Conservation (phyloP, 164 flowering plant species). For the Aristolochia fimbriata region DNA sequence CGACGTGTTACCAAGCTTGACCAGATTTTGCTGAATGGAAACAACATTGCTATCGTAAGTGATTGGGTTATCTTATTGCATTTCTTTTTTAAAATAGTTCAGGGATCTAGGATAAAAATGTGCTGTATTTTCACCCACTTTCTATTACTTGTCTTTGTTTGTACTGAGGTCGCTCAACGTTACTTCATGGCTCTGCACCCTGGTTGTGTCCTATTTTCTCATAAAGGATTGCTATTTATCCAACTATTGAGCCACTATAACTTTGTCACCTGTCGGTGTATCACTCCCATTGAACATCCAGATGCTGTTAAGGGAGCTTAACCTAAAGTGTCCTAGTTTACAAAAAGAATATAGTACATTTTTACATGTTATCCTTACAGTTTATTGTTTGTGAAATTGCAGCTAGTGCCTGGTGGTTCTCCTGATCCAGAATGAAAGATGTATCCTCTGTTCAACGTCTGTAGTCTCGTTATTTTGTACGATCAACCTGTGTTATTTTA, state of each 20-base stretch:
- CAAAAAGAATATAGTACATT: background rate
- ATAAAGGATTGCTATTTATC: background rate
- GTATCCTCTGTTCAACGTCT: no score
- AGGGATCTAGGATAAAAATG: background rate
- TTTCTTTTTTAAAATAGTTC: background rate
- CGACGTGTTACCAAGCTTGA: constrained; percentile 88
- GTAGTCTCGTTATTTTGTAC: no score
- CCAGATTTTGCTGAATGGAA: constrained; percentile 92
- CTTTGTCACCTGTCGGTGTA: background rate
- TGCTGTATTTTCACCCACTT: background rate
- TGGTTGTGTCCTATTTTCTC: background rate
- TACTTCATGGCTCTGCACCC: no score
- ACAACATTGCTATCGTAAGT: constrained; percentile 97
- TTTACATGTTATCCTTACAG: background rate
- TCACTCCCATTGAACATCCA: background rate
- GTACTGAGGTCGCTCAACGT: no score
- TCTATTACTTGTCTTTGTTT: background rate
- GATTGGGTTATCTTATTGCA: background rate
- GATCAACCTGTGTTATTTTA: no score
- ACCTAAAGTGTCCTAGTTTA: background rate
- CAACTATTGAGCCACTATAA: no score
- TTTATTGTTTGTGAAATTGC: constrained; percentile 15
- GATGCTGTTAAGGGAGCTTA: background rate
- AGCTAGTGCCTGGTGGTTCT: constrained; percentile 85
- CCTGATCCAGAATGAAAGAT: constrained; percentile 30